Conservation (phyloP, 331 rosid genomes). For the Malus hybrid region DNA sequence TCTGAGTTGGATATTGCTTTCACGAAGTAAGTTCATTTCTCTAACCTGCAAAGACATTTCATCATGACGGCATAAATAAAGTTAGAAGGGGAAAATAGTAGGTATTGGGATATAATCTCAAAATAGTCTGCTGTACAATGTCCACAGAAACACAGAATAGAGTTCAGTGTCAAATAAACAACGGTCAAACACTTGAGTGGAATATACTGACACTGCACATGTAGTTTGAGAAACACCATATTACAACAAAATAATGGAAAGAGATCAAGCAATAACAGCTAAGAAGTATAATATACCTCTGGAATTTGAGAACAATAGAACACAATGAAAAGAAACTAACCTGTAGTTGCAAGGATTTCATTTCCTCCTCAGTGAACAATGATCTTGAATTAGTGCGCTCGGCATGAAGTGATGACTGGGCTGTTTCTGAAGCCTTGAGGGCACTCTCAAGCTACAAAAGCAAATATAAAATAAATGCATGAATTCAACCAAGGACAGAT, state of each 20-base stretch:
- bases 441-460: constrained; percentile 72
- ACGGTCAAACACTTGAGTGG: background rate
- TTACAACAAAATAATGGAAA: background rate
- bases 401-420: constrained; percentile 63
- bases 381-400: constrained; percentile 73
- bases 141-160: background rate
- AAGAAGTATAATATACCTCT: background rate
- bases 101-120: background rate
- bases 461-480: background rate
- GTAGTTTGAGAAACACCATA: background rate
- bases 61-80: background rate
- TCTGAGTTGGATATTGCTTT: constrained; percentile 91
- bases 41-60: constrained; percentile 50
- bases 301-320: background rate
- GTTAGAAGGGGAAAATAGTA: background rate
- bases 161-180: background rate
- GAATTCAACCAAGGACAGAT: background rate
- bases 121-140: background rate
- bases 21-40: constrained; percentile 93
- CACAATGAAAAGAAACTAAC: constrained; percentile 24
- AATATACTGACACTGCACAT: background rate
- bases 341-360: constrained; percentile 90
- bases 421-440: constrained; percentile 65
- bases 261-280: background rate
- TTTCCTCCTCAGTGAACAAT: constrained; percentile 79